Percentiles rank a stretch among this genome's conserved stretches.
These are phyloP conservation scores for Zarea fungicola DNA, from an alignment of 2,329 filamentous ascomycete genomes.

Conservation along the genomic window DNA sequence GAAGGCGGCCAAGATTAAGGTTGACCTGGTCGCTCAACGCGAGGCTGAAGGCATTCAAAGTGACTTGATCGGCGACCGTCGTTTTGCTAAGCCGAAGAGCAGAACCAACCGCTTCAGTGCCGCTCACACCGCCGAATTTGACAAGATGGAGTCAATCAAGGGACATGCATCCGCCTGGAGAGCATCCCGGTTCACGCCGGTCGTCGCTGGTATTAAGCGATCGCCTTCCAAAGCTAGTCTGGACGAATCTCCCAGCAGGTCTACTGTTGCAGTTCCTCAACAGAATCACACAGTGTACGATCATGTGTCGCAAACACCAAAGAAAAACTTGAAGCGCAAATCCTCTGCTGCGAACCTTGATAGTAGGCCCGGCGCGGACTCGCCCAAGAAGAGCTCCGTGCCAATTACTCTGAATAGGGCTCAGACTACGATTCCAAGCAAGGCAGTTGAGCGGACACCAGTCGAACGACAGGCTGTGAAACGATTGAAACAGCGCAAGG, in stretches of 20 bases:
- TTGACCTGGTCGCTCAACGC: conserved; percentile 57
- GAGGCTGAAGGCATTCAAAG: conserved; percentile 43
- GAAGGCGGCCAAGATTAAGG: conserved; percentile 66
- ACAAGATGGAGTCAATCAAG: conserved; percentile 96
- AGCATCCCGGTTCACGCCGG: conserved; percentile 49
- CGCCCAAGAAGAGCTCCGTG: conserved; percentile 25
- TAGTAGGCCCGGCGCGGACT: conserved; percentile 14
- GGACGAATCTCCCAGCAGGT: conserved; percentile 53
- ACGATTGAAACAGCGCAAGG: conserved; percentile 60
- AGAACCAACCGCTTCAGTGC: conserved; percentile 77
- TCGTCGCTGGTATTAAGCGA: conserved; percentile 30
- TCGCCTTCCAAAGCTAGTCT: conserved; percentile 45
- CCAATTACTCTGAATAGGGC: too few species aligned
- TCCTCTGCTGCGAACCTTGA: conserved; percentile 29
- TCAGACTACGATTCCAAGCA: conserved; percentile 17
- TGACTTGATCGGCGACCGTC: conserved; percentile 48
- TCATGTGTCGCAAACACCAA: conserved; percentile 23
- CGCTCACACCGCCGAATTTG: conserved; percentile 81
- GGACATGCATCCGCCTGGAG: conserved; percentile 78
- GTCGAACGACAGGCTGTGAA: conserved; percentile 49
- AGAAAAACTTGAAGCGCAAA: conserved; percentile 30
- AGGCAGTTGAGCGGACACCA: conserved; percentile 17
- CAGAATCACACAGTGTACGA: conserved; percentile 15
- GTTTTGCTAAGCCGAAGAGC: conserved; percentile 74
- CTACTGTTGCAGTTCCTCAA: conserved; percentile 24